These are phyloP conservation scores for Aureobasidium mangrovei DNA, from an alignment of 2,329 filamentous ascomycete genomes.

Conservation along the genomic window DNA sequence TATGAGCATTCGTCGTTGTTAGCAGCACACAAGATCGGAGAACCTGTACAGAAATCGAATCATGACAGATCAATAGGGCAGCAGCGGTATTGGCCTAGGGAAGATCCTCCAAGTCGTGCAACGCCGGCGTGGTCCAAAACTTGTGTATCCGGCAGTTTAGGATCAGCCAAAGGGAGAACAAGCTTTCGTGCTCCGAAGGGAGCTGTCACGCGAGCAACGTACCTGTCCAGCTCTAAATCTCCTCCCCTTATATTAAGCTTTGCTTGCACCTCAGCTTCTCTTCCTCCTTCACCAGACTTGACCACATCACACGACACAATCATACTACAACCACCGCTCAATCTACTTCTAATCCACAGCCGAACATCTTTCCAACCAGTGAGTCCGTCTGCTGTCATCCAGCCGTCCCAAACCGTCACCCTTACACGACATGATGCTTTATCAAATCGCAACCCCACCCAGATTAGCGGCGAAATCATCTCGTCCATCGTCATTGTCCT, in stretches of 20 bases:
- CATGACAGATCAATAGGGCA: not conserved
- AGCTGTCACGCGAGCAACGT: conserved; percentile 11
- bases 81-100: not conserved
- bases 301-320: not conserved
- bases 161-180: not conserved
- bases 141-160: not conserved
- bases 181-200: conserved; percentile 6
- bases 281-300: not conserved
- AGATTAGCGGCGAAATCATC: not conserved
- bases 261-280: conserved; percentile 11
- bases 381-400: not conserved
- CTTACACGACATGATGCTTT: too few species aligned
- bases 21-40: not conserved
- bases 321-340: not conserved
- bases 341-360: not conserved
- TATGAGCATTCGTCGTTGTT: not conserved
- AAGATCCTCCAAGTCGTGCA: not conserved
- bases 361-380: not conserved
- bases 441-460: not conserved
- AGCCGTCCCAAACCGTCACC: not conserved
- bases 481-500: not conserved
- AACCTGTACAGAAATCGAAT: not conserved
- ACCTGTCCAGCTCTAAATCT: conserved; percentile 4
- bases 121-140: not conserved
- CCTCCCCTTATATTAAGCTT: conserved; percentile 13